A percentile compares a stretch with the other conserved stretches of the same genome.
These are phyloP conservation scores for Naganishia vishniacii DNA, from an alignment of 768 basidiomycete species.

Conservation along the genomic window DNA sequence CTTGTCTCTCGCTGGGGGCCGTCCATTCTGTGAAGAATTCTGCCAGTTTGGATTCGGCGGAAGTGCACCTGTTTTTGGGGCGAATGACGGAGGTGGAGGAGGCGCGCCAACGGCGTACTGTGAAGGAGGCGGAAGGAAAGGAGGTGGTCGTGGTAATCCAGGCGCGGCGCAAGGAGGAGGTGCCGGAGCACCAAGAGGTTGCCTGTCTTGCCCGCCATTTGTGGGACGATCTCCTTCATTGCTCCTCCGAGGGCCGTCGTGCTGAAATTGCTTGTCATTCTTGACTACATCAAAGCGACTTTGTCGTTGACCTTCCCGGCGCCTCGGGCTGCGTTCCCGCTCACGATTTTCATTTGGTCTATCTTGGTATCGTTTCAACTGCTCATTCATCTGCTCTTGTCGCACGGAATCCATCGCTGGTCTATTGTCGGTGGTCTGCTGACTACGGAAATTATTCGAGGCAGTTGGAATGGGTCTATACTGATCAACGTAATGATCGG, in stretches of 20 bases:
- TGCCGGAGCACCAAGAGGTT: too few species aligned
- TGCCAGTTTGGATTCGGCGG: too few species aligned
- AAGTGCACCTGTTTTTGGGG: neutral
- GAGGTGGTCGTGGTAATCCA: neutral
- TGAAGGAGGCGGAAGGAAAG: slow-evolving; percentile 1
- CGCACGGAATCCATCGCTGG: too few species aligned
- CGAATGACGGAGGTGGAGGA: neutral
- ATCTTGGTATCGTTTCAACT: too few species aligned
- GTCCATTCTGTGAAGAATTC: neutral
- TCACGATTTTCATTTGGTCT: neutral
- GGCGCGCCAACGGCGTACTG: neutral
- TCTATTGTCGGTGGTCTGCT: too few species aligned
- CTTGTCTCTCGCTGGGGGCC: neutral
- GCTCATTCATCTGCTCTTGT: too few species aligned
- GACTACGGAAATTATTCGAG: too few species aligned
- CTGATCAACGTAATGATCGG: too few species aligned
- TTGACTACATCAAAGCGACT: neutral
- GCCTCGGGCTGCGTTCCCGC: neutral
- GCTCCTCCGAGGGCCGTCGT: neutral
- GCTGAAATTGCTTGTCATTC: neutral
- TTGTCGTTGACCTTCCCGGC: neutral
- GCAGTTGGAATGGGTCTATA: too few species aligned
- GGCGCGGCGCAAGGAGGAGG: neutral
- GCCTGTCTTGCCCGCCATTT: too few species aligned
- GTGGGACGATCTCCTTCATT: too few species aligned